A percentile compares a stretch with the other conserved stretches of the same genome.
Conservation (phyloP, 495 filamentous ascomycete genomes). For the Xylaria sp. region DNA sequence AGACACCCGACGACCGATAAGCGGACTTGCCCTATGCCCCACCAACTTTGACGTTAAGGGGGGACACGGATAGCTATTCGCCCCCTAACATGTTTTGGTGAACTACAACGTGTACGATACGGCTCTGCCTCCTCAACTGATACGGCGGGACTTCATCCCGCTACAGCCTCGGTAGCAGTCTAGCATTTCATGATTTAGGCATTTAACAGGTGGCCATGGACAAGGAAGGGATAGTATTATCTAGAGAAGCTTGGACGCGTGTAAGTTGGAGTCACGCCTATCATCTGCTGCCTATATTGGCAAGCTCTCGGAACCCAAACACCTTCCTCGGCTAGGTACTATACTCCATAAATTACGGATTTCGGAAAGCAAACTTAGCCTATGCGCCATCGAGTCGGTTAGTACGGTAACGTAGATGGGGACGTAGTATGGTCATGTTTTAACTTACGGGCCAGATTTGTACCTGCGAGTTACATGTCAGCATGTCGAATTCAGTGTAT, state of each 20-base stretch:
- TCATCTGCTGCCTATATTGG: background rate
- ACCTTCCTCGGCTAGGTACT: background rate
- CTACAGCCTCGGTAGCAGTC: background rate
- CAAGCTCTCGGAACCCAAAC: background rate
- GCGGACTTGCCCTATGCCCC: background rate
- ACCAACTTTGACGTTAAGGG: background rate
- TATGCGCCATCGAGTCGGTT: constrained; percentile 24
- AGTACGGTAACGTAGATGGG: constrained; percentile 11
- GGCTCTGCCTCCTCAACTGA: constrained; percentile 1
- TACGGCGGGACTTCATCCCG: background rate
- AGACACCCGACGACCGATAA: constrained; percentile 23
- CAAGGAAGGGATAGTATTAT: background rate
- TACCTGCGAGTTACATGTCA: constrained; percentile 33
- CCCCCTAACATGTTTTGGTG: background rate
- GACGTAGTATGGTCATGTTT: background rate
- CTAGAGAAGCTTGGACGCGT: background rate
- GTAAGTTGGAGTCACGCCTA: background rate
- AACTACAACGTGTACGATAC: background rate
- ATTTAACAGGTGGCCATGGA: background rate
- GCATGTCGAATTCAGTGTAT: constrained; percentile 12
- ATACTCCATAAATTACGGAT: constrained; percentile 31
- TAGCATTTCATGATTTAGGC: background rate
- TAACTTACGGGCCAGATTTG: constrained; percentile 52
- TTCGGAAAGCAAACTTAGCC: constrained; percentile 51
- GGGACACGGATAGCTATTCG: background rate